Evolutionary conservation across 148 eudicot genomes (phyloP).

Genomic region (Arbutus unedo): DNA sequence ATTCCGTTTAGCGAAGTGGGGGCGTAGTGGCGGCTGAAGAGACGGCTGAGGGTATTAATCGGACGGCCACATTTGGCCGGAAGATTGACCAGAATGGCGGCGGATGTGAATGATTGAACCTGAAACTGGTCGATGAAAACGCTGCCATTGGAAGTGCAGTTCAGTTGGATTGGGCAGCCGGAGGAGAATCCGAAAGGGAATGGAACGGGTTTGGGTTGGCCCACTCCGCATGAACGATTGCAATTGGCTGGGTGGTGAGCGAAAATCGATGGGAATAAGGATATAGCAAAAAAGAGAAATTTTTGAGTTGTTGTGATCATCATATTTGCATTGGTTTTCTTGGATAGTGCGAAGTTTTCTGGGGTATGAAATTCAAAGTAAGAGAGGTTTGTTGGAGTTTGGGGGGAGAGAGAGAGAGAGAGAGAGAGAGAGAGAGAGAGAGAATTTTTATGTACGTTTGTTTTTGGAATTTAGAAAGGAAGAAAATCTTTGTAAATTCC

Average conservation of each 20-base stretch:
- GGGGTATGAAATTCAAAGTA: too few species aligned
- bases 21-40: conserved; percentile 37
- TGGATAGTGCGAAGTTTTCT: too few species aligned
- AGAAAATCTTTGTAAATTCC: not conserved
- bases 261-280: not conserved
- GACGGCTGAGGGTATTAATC: conserved; percentile 18
- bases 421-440: conserved; percentile 6
- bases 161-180: conserved; percentile 42
- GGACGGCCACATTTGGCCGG: conserved; percentile 46
- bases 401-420: not conserved
- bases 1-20: conserved; percentile 44
- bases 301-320: not conserved
- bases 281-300: not conserved
- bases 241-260: conserved; percentile 13
- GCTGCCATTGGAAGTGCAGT: conserved; percentile 32
- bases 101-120: conserved; percentile 17
- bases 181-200: conserved; percentile 54
- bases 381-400: not conserved
- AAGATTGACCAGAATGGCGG: conserved; percentile 27
- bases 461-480: not conserved
- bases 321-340: not conserved
- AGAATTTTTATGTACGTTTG: not conserved
- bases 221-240: conserved; percentile 27
- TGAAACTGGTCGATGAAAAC: conserved; percentile 23
- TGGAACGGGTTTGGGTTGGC: conserved; percentile 9